These are phyloP conservation scores for Fusarium sp. DNA, from an alignment of 2,329 filamentous ascomycete species.

Conservation along the genomic window DNA sequence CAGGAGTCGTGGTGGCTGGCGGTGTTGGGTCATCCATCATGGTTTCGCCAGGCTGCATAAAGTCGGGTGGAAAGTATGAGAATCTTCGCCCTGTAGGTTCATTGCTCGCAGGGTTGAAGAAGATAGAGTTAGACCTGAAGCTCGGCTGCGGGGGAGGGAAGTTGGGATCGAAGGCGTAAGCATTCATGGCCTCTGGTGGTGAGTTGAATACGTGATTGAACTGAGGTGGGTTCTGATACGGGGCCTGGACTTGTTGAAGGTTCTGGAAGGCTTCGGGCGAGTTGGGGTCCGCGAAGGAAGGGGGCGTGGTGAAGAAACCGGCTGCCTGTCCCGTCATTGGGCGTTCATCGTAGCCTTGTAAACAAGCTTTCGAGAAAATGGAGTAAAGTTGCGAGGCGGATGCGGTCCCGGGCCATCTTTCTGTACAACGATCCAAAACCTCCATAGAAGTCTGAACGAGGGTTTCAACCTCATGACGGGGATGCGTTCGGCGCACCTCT, in stretches of 20 bases:
- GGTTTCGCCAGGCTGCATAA: constrained; percentile 47
- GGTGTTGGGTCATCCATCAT: constrained; percentile 49
- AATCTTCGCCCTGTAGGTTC: constrained; percentile 66
- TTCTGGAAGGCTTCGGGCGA: constrained; percentile 46
- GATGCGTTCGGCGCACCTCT: constrained; percentile 78
- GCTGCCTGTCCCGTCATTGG: constrained; percentile 35
- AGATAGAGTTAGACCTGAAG: constrained; percentile 74
- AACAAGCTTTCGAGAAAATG: constrained; percentile 84
- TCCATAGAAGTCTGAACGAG: constrained; percentile 80
- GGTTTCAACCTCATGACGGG: constrained; percentile 77
- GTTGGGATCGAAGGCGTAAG: constrained; percentile 55
- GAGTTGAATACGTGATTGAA: constrained; percentile 69
- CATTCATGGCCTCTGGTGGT: constrained; percentile 62
- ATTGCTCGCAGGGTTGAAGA: constrained; percentile 65
- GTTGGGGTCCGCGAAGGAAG: constrained; percentile 44
- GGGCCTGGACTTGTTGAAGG: constrained; percentile 48
- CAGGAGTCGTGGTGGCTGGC: constrained; percentile 43
- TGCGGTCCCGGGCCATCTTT: constrained; percentile 90
- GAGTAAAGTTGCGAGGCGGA: constrained; percentile 86
- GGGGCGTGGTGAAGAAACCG: constrained; percentile 49
- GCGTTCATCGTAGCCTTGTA: constrained; percentile 83
- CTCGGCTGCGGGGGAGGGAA: constrained; percentile 58
- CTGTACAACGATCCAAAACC: constrained; percentile 80
- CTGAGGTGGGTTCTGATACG: constrained; percentile 60
- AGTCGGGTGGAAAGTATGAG: constrained; percentile 71